A percentile compares a stretch with the other conserved stretches of the same genome.
These are phyloP conservation scores for Carex kokanica DNA, from an alignment of 176 grass and related monocot species.

Conservation along the genomic window DNA sequence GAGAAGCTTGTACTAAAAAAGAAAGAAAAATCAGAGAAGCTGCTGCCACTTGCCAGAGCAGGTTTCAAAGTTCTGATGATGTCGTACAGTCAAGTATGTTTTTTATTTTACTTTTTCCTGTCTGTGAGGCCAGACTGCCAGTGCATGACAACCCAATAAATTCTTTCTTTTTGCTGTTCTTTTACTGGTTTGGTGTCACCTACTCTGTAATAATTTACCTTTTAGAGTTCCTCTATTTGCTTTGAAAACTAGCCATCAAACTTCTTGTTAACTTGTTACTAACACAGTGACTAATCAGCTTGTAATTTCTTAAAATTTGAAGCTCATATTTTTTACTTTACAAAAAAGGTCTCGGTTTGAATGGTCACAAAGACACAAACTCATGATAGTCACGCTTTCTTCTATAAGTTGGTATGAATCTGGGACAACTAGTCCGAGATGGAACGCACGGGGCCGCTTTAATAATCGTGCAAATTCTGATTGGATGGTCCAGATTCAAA, in stretches of 20 bases:
- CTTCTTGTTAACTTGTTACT: too few species aligned
- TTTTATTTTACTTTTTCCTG: neutral
- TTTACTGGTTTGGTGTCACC: conserved; percentile 14
- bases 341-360: too few species aligned
- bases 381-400: too few species aligned
- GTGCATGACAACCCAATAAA: conserved; percentile 13
- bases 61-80: neutral
- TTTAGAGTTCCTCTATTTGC: neutral
- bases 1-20: neutral
- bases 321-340: too few species aligned
- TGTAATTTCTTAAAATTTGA: too few species aligned
- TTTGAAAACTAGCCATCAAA: neutral
- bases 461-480: too few species aligned
- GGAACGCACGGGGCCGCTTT: too few species aligned
- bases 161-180: neutral
- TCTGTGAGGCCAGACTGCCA: neutral
- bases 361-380: too few species aligned
- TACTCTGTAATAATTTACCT: conserved; percentile 9
- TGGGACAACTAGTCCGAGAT: too few species aligned
- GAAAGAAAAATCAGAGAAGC: neutral
- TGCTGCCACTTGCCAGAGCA: neutral
- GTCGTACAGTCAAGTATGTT: neutral
- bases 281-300: too few species aligned
- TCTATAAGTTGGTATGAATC: too few species aligned
- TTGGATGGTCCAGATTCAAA: too few species aligned